These are phyloP conservation scores for Zangia roseola DNA, from an alignment of 768 basidiomycete species.

Conservation along the genomic window DNA sequence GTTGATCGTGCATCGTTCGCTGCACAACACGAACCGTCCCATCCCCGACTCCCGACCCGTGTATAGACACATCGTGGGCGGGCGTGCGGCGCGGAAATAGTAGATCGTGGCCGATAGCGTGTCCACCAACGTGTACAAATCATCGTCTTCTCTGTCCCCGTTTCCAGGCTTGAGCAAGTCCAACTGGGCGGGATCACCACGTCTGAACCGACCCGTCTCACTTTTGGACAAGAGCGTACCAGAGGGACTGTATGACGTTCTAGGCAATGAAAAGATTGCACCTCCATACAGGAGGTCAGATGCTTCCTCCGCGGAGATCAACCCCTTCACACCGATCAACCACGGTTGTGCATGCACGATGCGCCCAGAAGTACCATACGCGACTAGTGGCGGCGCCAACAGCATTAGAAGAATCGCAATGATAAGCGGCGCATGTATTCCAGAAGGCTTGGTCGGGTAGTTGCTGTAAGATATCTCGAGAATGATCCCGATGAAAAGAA, in stretches of 20 bases:
- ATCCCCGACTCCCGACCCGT: slow-evolving; percentile 20
- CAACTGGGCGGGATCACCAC: slow-evolving; percentile 15
- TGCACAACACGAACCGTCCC: slow-evolving; percentile 23
- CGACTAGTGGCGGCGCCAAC: slow-evolving; percentile 4
- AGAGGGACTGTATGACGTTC: slow-evolving; percentile 17
- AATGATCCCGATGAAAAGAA: background rate
- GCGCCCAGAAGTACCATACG: slow-evolving; percentile 18
- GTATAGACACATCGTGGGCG: slow-evolving; percentile 26
- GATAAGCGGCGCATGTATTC: background rate
- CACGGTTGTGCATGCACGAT: slow-evolving; percentile 19
- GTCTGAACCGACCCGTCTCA: slow-evolving; percentile 11
- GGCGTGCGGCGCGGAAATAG: slow-evolving; percentile 21
- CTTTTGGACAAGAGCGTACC: slow-evolving; percentile 15
- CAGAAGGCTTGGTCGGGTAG: background rate
- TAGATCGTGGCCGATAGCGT: slow-evolving; percentile 22
- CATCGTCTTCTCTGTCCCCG: background rate
- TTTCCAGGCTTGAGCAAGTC: background rate
- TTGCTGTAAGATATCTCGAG: background rate
- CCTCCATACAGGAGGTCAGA: slow-evolving; percentile 16
- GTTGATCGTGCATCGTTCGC: slow-evolving; percentile 19
- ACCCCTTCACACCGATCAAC: slow-evolving; percentile 25
- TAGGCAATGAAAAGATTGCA: slow-evolving; percentile 3
- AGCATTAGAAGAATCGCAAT: slow-evolving; percentile 12
- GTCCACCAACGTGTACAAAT: slow-evolving; percentile 26
- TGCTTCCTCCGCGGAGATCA: slow-evolving; percentile 23